Conservation (phyloP, 305 asterid species). For the Solanum aculeatissimum region DNA sequence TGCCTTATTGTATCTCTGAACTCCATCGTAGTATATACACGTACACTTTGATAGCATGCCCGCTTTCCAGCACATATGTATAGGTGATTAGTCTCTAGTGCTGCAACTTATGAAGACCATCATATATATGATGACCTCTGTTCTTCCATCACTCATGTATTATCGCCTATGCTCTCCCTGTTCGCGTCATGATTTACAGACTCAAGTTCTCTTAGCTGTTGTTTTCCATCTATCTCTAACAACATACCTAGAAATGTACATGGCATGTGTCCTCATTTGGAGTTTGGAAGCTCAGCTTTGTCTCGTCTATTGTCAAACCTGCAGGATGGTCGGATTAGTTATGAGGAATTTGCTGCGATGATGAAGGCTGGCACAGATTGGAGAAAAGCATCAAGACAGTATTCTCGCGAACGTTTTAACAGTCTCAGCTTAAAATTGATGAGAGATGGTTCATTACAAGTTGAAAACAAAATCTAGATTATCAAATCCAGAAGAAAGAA, state of each 20-base stretch:
- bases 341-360: constrained; percentile 54
- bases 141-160: not conserved
- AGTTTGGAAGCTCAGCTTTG: not conserved
- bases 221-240: not conserved
- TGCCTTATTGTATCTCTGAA: not conserved
- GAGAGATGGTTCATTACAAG: constrained; percentile 31
- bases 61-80: not conserved
- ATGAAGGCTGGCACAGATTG: constrained; percentile 61
- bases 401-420: constrained; percentile 46
- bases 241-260: not conserved
- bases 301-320: not conserved
- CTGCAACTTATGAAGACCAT: not conserved
- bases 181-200: not conserved
- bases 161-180: not conserved
- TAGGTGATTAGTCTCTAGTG: not conserved
- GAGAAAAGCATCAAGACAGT: constrained; percentile 55
- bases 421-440: constrained; percentile 48
- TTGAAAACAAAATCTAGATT: constrained; percentile 17
- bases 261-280: not conserved
- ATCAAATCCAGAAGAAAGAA: constrained; percentile 9
- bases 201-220: not conserved
- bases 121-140: not conserved
- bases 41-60: not conserved
- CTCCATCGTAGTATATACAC: not conserved
- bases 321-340: constrained; percentile 55